Evolutionary conservation across 257 asterid species (phyloP), one percentile per base, ranked within the genome.

Genomic region (Nemophila menziesii): DNA sequence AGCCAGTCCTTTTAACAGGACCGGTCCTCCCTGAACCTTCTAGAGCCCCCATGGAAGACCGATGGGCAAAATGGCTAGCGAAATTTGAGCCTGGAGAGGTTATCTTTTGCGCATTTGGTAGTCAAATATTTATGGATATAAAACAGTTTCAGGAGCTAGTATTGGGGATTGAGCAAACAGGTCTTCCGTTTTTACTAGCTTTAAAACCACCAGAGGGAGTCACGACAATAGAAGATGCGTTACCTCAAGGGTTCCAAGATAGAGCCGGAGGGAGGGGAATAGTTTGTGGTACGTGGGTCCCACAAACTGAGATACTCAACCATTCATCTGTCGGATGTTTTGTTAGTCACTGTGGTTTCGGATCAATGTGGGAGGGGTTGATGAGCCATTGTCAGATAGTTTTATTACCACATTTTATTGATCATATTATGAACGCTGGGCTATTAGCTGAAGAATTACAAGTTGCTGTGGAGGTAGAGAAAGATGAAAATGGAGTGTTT

Each of bases 81-180:
- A 9, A 19, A 5, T 27, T 50, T 22, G 17, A 21, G 18, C 41
- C 46, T 4, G 49, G 38, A 14, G 16, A 29, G n/a, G n/a, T n/a
- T n/a, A n/a, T n/a, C n/a, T n/a, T n/a, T n/a, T n/a, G n/a, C n/a
- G n/a, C n/a, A n/a, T 11, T 54, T 61, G 0, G 41, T 56, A 0
- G 60, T 39, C 42, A 77, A 58, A 69, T 73, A 34, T 48, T 62
- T 10, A 56, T 73, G 17, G 21, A 50, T 33, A 59, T 8, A 16
- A 57, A 64, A 10, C 62, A 64, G 17, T 64, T 64, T 34, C 62
- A 63, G 26, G 67, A 63, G 44, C 50, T 63, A 0, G 22, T 68
- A 14, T 39, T 53, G 16, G 75, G 71, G 5, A 16, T 68, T 0
- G 75, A 68, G 46, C 51, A 57, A 10, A 55, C 71, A 0, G 75